phyloP scores from a whole-genome alignment of 495 filamentous ascomycete genomes.

The Saxispiralis lemnorum region DNA sequence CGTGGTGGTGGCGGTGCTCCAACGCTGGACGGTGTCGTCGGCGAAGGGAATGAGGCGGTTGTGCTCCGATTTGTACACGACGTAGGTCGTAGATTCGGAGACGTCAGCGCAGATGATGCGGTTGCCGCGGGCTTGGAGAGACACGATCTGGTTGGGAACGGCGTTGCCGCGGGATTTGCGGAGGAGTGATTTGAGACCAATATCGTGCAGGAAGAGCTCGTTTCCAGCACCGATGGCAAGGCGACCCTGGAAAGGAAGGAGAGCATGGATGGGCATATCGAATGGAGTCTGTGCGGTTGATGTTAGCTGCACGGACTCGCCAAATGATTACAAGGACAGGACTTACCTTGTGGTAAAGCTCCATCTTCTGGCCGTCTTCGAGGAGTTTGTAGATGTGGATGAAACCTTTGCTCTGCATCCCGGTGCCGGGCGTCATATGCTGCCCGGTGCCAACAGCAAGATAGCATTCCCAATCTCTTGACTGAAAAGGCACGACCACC shows the following conservation, averaged over 20 bases:
- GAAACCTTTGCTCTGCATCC: constrained; percentile 54
- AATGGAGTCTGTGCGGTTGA: constrained; percentile 43
- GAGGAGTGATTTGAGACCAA: constrained; percentile 77
- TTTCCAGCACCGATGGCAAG: constrained; percentile 70
- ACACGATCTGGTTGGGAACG: constrained; percentile 65
- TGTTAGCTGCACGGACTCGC: background rate
- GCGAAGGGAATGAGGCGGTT: constrained; percentile 82
- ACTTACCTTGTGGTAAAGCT: constrained; percentile 69
- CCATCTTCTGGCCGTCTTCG: constrained; percentile 65
- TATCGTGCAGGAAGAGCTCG: constrained; percentile 69
- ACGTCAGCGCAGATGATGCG: constrained; percentile 85
- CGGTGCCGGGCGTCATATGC: constrained; percentile 37
- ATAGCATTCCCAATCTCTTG: constrained; percentile 77
- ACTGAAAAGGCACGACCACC: constrained; percentile 65
- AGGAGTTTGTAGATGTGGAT: constrained; percentile 89
- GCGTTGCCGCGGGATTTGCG: constrained; percentile 73
- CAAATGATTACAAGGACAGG: background rate
- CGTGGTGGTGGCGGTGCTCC: constrained; percentile 78
- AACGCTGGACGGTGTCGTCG: constrained; percentile 75
- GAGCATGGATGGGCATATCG: constrained; percentile 71
- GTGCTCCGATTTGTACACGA: constrained; percentile 74
- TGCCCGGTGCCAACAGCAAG: constrained; percentile 85
- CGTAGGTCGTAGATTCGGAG: constrained; percentile 73
- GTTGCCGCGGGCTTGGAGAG: constrained; percentile 76
- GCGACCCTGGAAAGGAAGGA: constrained; percentile 81